Base-by-base conservation (phyloP, 345 rosid genomes). In the Eucalyptus cloeziana region DNA sequence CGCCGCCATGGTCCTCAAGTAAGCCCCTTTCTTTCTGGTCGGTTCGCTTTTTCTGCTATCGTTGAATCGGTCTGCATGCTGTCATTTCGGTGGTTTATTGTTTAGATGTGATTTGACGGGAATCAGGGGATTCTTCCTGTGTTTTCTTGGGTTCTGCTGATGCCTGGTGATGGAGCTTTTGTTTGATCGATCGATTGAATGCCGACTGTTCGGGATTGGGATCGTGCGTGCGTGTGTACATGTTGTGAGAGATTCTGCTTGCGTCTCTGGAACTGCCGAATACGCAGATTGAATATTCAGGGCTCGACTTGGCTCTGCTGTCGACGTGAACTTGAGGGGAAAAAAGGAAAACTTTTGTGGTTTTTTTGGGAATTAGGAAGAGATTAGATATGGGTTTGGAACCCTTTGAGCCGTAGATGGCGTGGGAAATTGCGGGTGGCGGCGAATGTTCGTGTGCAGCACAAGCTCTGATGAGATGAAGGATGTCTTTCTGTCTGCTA, bases 1-100 rank as follows among this genome's bases (percentile, higher is more conserved):
- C 80, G 80, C 89, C 81, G 60, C 92, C 91, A 93, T 93, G 94
- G 94, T 93, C 91, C 94, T 93, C 89, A 93, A 93, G 94, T 93
- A 89, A 25, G 91, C 12, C 37, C 30, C 54, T 33, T 10, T 52
- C 4, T 30, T 21, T 86, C 24, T 45, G 50, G 31, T 56, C 76
- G 7, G 24, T 8, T 27, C 43, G 83, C 47, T 40, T 76, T 37
- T 12, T 37, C 83, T 40, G 15, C 44, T 16, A 31, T 79, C 4
- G 83, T 86, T 25, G 24, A 33, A 4, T 49, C 64, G 58, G 27
- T 87, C 5, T 22, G 31, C 80, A 6, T 8, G 80, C 56, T 30
- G 51, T 44, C 54, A 47, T 33, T 44, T 60, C 3, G 33, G 47
- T 19, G 58, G 22, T 43, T 44, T 37, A 27, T 43, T 9, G 13